Conservation (phyloP, 257 asterid species). For the Solanum lycopersicoides region DNA sequence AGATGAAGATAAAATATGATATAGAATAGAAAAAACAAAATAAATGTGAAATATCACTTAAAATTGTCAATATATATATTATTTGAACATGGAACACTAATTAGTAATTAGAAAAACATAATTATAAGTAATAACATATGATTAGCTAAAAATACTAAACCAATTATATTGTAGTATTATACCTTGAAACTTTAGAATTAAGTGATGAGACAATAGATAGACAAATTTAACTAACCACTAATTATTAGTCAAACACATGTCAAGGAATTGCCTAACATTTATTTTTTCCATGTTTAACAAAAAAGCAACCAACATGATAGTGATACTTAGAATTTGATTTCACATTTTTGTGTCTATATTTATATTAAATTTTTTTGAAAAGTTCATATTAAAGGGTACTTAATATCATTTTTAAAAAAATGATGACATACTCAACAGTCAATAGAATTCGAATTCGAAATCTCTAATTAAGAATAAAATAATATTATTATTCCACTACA, state of each 20-base stretch:
- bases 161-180: neutral
- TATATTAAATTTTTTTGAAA: neutral
- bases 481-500: neutral
- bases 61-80: no score
- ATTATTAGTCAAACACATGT: conserved; percentile 2
- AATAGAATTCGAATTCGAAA: no score
- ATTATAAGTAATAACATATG: neutral
- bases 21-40: no score
- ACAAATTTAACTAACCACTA: neutral
- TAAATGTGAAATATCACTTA: no score
- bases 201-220: neutral
- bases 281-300: neutral
- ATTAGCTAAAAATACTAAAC: neutral
- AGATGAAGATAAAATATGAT: no score
- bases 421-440: neutral
- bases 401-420: neutral
- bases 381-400: neutral
- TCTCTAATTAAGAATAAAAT: no score
- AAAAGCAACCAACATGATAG: neutral
- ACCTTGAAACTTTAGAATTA: neutral
- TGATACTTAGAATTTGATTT: neutral
- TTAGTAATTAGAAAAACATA: neutral
- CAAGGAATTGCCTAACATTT: neutral
- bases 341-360: neutral
- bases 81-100: no score